Evolutionary conservation across 2,329 filamentous ascomycete species (phyloP).

Genomic region (Xylariaceae sp.): DNA sequence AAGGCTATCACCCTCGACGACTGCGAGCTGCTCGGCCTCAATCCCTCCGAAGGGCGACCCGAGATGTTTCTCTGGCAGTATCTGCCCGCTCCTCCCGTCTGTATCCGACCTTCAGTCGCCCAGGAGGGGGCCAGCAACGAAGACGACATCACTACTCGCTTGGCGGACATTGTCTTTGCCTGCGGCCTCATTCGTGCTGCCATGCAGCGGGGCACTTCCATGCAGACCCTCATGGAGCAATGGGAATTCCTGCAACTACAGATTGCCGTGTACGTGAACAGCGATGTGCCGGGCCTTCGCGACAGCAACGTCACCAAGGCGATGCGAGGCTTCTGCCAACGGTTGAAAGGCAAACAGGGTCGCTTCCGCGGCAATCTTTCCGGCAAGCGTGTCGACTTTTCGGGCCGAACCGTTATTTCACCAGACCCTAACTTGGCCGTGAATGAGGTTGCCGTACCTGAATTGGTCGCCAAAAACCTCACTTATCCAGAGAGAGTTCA

Average conservation of each 20-base stretch:
- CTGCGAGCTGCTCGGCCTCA: conserved; percentile 86
- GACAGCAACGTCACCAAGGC: conserved; percentile 84
- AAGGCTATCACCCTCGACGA: conserved; percentile 81
- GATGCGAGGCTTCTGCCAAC: conserved; percentile 90
- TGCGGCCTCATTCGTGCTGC: conserved; percentile 84
- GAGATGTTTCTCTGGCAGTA: conserved; percentile 99
- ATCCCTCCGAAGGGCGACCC: conserved; percentile 80
- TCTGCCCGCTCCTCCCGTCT: conserved; percentile 88
- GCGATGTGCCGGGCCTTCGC: conserved; percentile 88
- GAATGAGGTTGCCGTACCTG: conserved; percentile 88
- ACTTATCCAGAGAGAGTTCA: conserved; percentile 92
- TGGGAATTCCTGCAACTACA: conserved; percentile 97
- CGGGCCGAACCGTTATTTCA: conserved; percentile 93
- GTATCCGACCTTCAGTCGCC: conserved; percentile 88
- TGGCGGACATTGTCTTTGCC: conserved; percentile 94
- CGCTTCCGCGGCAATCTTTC: conserved; percentile 96
- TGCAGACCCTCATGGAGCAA: conserved; percentile 92
- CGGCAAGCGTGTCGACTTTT: conserved; percentile 98
- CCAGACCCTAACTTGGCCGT: conserved; percentile 93
- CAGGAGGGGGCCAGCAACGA: conserved; percentile 93
- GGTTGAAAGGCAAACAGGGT: conserved; percentile 94
- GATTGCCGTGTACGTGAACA: conserved; percentile 97
- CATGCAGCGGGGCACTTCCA: conserved; percentile 75
- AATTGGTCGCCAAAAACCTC: conserved; percentile 90
- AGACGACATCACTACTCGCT: conserved; percentile 92